Evolutionary conservation across 495 filamentous ascomycete genomes (phyloP).

Genomic region (Penicillium diatomitis): DNA sequence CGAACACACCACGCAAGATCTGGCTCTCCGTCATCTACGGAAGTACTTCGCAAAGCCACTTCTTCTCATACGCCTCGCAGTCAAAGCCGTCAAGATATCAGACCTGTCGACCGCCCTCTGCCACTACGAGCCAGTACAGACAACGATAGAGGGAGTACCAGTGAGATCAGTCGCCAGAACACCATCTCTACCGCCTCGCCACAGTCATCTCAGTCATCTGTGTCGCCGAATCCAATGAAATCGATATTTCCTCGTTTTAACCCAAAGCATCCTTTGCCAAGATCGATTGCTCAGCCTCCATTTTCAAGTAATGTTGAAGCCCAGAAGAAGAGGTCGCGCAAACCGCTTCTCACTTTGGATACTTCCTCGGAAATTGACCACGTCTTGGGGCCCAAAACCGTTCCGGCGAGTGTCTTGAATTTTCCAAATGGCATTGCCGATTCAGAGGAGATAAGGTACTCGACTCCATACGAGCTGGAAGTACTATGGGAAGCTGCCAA

Average conservation of each 20-base stretch:
- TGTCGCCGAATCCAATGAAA: constrained; percentile 42
- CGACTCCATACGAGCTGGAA: constrained; percentile 36
- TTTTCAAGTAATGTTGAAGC: constrained; percentile 30
- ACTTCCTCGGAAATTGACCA: constrained; percentile 31
- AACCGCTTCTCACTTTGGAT: constrained; percentile 25
- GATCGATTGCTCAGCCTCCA: constrained; percentile 61
- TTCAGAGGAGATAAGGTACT: constrained; percentile 26
- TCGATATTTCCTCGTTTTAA: constrained; percentile 83
- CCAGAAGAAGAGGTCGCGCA: constrained; percentile 24
- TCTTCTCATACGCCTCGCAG: constrained; percentile 18
- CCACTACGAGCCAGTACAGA: constrained; percentile 7
- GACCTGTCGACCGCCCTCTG: constrained; percentile 4
- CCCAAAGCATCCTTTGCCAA: constrained; percentile 54
- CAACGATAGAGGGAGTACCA: not conserved
- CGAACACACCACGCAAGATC: constrained; percentile 12
- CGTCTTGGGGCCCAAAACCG: constrained; percentile 35
- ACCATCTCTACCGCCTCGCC: constrained; percentile 26
- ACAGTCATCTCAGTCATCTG: constrained; percentile 18
- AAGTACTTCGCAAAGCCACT: constrained; percentile 5
- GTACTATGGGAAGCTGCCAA: constrained; percentile 47
- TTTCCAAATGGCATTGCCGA: constrained; percentile 34
- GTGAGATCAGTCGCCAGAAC: constrained; percentile 7
- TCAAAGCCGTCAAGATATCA: constrained; percentile 14
- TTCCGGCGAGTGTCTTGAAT: constrained; percentile 37
- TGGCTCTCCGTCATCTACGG: constrained; percentile 9